Base-by-base conservation (phyloP, 495 filamentous ascomycete species). In the Friedmanniomyces endolithicus region DNA sequence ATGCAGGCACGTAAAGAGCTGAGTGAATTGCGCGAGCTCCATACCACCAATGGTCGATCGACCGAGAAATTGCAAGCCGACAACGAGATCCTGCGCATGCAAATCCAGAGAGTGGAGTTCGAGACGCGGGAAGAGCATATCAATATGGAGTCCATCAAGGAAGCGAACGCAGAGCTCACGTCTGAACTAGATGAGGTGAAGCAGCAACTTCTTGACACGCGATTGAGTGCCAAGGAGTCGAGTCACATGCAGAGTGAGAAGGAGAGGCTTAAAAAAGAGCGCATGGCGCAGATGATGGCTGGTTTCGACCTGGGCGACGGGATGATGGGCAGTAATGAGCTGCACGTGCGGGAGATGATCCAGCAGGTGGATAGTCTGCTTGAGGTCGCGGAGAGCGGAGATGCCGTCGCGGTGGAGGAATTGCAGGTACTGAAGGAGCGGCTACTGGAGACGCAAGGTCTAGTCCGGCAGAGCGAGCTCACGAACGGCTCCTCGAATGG, bases 271-370 rank as follows among this genome's bases (percentile, higher is more conserved):
- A 98, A 97, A 75, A 87, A 87, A 6, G 92, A 97, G 72, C 88
- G 88, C 67, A 98, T 98, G 92, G 92, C 92, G 25, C 87, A 95
- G 78, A 98, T 98, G 92, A 95, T 98, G 90, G 90, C 92, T 47
- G 87, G 90, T 6, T 96, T 98, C 58, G 90, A 97, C 64, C 78
- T 96, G 31, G 88, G 86, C 35, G 84, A 81, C 20, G 89, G 96
- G 52, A 80, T 88, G 16, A 89, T 96, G 70, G 92, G 86, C 40
- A 85, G 88, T 34, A 95, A 95, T 63, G 92, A 96, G 67, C 78
- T 82, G 55, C 83, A 80, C 46, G 83, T 98, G 39, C 80, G 86
- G 63, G 77, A 82, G 51, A 80, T 87, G 53, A 89, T 97, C 59
- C 78, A 85, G 50, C 82, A 84, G 57, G 72, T 96, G 29, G 88